Conservation (phyloP, 2,329 filamentous ascomycete species). For the Neofusicoccum kwambonambiense region DNA sequence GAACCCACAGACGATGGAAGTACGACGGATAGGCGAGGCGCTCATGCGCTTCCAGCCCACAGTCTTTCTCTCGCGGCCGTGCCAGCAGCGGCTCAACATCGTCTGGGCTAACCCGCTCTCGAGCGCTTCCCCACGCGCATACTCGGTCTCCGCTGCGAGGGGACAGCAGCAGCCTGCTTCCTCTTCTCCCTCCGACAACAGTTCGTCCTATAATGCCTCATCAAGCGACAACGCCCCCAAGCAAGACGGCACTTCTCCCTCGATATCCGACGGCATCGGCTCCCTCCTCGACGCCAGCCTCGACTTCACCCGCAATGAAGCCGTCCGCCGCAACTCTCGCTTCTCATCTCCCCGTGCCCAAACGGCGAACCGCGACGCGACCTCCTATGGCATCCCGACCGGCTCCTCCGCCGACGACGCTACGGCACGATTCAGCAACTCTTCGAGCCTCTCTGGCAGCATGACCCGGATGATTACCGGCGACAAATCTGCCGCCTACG, state of each 20-base stretch:
- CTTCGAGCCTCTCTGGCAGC: background rate
- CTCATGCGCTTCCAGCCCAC: conserved; percentile 27
- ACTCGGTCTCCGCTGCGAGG: background rate
- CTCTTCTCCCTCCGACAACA: conserved; percentile 1
- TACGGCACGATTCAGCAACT: background rate
- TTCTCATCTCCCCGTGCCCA: conserved; percentile 28
- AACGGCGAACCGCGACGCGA: conserved; percentile 20
- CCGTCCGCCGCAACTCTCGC: conserved; percentile 26
- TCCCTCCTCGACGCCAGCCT: conserved; percentile 29
- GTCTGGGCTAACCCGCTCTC: background rate
- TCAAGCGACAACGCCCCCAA: conserved; percentile 18
- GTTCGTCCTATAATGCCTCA: conserved; percentile 19
- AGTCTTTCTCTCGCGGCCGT: conserved; percentile 18
- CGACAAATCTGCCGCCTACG: background rate
- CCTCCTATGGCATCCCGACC: background rate
- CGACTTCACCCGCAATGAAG: conserved; percentile 26
- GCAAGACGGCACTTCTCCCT: background rate
- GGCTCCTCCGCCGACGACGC: conserved; percentile 10
- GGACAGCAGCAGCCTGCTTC: conserved; percentile 11
- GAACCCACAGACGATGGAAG: conserved; percentile 27
- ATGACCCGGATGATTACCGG: background rate
- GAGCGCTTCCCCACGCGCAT: background rate
- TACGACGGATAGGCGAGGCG: conserved; percentile 28
- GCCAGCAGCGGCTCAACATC: background rate
- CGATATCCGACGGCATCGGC: conserved; percentile 22